Evolutionary conservation across 768 basidiomycete genomes (phyloP), one percentile per base, ranked within the genome.

Genomic region (Amanita molliuscula): DNA sequence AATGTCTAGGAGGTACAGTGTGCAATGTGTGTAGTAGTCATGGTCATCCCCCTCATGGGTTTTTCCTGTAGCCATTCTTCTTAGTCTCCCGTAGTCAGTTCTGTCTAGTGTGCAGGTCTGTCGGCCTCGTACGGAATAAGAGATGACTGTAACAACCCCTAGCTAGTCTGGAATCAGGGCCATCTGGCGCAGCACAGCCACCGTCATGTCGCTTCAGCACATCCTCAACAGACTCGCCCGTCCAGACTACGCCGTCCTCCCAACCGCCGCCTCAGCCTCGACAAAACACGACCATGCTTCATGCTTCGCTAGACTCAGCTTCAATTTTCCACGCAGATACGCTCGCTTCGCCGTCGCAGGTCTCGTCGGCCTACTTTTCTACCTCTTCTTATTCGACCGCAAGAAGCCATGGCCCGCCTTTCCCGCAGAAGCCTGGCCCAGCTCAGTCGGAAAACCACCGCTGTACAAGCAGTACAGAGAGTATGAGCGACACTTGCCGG

Each of bases 401-500:
- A 11, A 18, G 3, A 13, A 2, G 11, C 3, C 28, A 48, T 31
- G 13, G 6, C 3, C 11, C 7, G 31, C 31, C 5, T 50, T 33
- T n/a, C 49, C 49, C 4, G 4, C 49, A 6, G 49, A 50, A 33
- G 38, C 49, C 1, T 41, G 36, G 48, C 37, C 48, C 5, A n/a
- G 25, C 10, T 28, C 36, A 5, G 37, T 21, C 11, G 48, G 48
- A 20, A 33, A 20, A 6, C 48, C 48, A 5, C 48, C 48, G 8
- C 16, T 61, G 0, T 70, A 70, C 52, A 57, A 58, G 8, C 58
- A 59, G 44, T 53, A 75, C 16, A 61, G 60, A 34, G 53, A 69
- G 31, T 72, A 63, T 61, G 72, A 77, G 57, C 56, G 54, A 23
- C 56, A 65, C 21, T 64, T 78, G 8, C 77, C 76, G 1, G 76